A percentile compares a stretch with the other conserved stretches of the same genome.
These are phyloP conservation scores for Chlorella sp. DNA, from an alignment of 139 green algal species.

Conservation along the genomic window DNA sequence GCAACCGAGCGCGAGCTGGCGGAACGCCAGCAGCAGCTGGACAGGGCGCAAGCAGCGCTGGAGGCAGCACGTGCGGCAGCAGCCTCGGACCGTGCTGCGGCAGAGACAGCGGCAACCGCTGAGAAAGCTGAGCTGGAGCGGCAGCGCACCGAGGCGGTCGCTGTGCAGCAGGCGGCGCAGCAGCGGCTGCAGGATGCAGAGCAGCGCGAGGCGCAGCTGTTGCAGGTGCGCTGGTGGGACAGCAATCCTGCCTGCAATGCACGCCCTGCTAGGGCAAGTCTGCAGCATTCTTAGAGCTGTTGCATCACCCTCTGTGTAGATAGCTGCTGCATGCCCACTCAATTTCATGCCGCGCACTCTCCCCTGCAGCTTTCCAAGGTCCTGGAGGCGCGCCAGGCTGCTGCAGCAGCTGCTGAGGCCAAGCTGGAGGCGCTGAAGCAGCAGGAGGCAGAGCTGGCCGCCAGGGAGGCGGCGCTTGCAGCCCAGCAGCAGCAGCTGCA, in stretches of 20 bases:
- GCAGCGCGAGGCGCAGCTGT: constrained; percentile 14
- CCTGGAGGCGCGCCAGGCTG: constrained; percentile 14
- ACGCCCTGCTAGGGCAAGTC: too few species aligned
- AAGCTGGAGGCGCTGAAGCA: constrained; percentile 10
- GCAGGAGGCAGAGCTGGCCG: background rate
- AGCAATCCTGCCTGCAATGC: background rate
- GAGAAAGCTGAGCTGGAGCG: background rate
- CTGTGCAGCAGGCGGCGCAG: background rate
- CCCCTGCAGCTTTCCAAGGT: background rate
- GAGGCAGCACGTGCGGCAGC: background rate
- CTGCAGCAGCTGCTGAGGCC: background rate
- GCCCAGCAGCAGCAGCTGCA: constrained; percentile 26
- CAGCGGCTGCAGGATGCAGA: background rate
- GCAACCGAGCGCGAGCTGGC: constrained; percentile 19
- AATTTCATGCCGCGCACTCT: background rate
- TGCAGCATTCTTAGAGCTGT: background rate
- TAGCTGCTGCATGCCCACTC: background rate
- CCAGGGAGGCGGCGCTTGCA: constrained; percentile 21
- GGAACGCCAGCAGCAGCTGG: constrained; percentile 10
- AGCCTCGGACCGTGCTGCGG: background rate
- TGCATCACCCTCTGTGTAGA: background rate
- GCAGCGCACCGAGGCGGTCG: constrained; percentile 20
- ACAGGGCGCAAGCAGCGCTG: background rate
- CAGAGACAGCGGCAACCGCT: background rate
- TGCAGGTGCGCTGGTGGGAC: constrained; percentile 13